A percentile compares a stretch with the other conserved stretches of the same genome.
Evolutionary conservation across 495 filamentous ascomycete genomes (phyloP).

Genomic region (Clohesyomyces aquaticus): DNA sequence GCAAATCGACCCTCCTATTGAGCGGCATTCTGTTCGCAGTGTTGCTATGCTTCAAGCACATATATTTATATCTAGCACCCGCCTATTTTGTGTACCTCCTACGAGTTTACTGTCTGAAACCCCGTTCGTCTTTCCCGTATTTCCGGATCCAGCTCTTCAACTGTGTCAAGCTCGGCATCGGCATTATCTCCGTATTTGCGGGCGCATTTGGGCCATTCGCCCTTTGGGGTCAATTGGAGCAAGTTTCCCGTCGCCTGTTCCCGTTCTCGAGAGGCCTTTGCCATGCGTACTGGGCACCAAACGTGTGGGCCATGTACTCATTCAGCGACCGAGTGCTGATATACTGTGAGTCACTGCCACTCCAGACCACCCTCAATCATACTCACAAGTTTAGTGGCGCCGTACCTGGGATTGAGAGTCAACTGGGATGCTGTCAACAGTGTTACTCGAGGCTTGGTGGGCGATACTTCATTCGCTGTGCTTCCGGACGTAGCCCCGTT

Average conservation of each 20-base stretch:
- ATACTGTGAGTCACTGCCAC: conserved; percentile 57
- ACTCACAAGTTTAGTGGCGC: conserved; percentile 61
- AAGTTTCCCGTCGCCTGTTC: conserved; percentile 82
- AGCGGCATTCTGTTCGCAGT: conserved; percentile 83
- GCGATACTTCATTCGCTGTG: conserved; percentile 93
- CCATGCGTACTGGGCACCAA: conserved; percentile 98
- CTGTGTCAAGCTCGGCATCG: conserved; percentile 75
- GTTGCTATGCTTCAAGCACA: conserved; percentile 93
- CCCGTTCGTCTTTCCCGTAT: conserved; percentile 67
- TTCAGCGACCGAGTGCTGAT: conserved; percentile 85
- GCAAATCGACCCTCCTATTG: conserved; percentile 71
- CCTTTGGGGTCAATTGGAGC: conserved; percentile 82
- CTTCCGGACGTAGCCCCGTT: conserved; percentile 82
- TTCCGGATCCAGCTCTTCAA: conserved; percentile 77
- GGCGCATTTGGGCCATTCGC: conserved; percentile 90
- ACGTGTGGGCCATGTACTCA: conserved; percentile 96
- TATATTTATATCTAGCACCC: conserved; percentile 94
- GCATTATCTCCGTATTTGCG: conserved; percentile 73
- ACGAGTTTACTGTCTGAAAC: conserved; percentile 83
- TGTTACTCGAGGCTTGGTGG: conserved; percentile 89
- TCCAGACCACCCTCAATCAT: background rate
- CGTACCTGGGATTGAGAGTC: conserved; percentile 71
- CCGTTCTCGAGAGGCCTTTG: conserved; percentile 92
- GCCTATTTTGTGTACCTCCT: conserved; percentile 95
- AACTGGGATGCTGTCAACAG: conserved; percentile 77